phyloP scores from a whole-genome alignment of 805 yeast species.

The Candida quercuum region DNA sequence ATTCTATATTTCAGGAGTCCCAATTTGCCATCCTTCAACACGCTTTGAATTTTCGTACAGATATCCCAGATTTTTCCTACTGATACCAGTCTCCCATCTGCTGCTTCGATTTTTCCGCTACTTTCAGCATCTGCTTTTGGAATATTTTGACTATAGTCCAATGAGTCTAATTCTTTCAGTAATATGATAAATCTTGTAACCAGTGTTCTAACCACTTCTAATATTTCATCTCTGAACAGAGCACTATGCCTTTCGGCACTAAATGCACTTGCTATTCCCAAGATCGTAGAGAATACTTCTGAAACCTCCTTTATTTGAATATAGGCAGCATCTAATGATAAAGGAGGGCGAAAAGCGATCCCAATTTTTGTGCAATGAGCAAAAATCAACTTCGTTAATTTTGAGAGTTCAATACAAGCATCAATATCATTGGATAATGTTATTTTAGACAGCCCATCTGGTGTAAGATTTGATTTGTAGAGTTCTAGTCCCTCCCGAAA shows the following conservation, averaged over 20 bases:
- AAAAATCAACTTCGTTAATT: slow-evolving; percentile 52
- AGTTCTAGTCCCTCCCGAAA: slow-evolving; percentile 15
- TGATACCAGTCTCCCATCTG: slow-evolving; percentile 42
- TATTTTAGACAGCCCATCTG: slow-evolving; percentile 29
- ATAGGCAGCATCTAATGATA: slow-evolving; percentile 42
- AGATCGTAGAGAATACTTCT: slow-evolving; percentile 36
- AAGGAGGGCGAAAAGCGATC: slow-evolving; percentile 59
- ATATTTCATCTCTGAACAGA: slow-evolving; percentile 25
- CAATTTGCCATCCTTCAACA: slow-evolving; percentile 44
- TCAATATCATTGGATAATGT: slow-evolving; percentile 31
- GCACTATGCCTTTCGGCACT: slow-evolving; percentile 27
- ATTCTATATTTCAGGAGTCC: slow-evolving; percentile 47
- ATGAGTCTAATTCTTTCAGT: slow-evolving; percentile 17
- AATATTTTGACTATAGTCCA: slow-evolving; percentile 16
- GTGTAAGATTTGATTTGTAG: slow-evolving; percentile 14
- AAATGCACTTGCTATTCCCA: slow-evolving; percentile 41
- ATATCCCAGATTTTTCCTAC: slow-evolving; percentile 71
- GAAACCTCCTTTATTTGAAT: slow-evolving; percentile 42
- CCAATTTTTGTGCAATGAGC: slow-evolving; percentile 81
- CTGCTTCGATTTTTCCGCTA: slow-evolving; percentile 10
- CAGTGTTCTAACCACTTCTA: slow-evolving; percentile 12
- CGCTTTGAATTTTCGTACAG: slow-evolving; percentile 43
- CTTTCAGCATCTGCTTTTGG: no score
- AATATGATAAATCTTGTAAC: slow-evolving; percentile 14
- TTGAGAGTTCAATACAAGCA: slow-evolving; percentile 42